Evolutionary conservation across 2,329 filamentous ascomycete species (phyloP).

Genomic region (Stagonosporopsis chrysanthemi): DNA sequence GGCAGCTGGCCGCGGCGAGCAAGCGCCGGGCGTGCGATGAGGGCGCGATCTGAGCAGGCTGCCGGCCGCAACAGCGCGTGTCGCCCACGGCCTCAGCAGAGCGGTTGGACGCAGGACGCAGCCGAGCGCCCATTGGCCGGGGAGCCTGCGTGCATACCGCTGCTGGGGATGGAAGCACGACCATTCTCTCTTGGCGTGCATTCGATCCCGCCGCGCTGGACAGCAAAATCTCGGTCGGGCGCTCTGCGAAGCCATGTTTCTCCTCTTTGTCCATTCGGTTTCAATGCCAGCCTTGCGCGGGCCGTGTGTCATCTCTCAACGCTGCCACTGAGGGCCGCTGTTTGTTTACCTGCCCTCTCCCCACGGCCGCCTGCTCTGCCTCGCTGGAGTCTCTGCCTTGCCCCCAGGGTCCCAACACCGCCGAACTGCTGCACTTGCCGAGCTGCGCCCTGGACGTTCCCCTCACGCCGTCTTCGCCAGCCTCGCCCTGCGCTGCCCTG

Average conservation of each 20-base stretch:
- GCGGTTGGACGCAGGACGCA: neutral
- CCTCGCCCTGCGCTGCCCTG: constrained; percentile 1
- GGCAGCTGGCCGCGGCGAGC: neutral
- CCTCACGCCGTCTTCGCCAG: constrained; percentile 8
- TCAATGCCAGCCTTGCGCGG: constrained; percentile 22
- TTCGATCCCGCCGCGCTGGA: constrained; percentile 21
- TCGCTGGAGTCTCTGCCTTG: too few relatives aligned
- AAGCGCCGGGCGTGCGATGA: constrained; percentile 10
- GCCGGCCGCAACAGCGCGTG: constrained; percentile 1
- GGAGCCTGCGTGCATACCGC: constrained; percentile 13
- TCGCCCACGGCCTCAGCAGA: constrained; percentile 7
- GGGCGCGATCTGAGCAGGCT: neutral
- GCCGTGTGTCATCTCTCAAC: constrained; percentile 6
- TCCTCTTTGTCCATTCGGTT: constrained; percentile 16
- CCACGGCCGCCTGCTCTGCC: constrained; percentile 1
- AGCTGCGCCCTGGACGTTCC: constrained; percentile 6
- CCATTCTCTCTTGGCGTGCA: constrained; percentile 17
- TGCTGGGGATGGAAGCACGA: constrained; percentile 19
- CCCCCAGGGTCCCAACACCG: neutral
- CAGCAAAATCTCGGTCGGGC: constrained; percentile 23
- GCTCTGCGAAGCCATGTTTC: constrained; percentile 19
- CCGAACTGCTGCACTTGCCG: neutral
- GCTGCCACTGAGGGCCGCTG: constrained; percentile 16
- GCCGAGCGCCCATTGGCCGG: constrained; percentile 7
- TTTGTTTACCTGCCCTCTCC: constrained; percentile 13